Evolutionary conservation across 805 yeast species (phyloP).

Genomic region (Saccharomyces kudriavzevii): DNA sequence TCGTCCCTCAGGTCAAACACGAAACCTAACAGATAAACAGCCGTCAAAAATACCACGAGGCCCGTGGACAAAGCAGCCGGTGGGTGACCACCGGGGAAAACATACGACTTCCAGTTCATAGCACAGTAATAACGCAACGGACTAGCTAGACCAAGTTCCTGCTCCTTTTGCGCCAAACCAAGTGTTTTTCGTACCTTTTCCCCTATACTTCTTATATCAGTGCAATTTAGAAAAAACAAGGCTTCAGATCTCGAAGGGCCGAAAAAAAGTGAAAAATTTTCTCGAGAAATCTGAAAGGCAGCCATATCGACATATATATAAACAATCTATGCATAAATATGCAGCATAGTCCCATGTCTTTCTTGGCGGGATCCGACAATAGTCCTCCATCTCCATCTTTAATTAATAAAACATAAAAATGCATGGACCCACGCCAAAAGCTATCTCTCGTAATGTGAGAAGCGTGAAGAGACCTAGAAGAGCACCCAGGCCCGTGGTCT

Average conservation of each 20-base stretch:
- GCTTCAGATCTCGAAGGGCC: background rate
- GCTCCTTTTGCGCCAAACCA: background rate
- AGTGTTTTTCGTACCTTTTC: background rate
- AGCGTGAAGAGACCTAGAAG: background rate
- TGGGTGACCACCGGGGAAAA: slow-evolving; percentile 10
- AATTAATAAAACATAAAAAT: background rate
- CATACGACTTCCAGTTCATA: background rate
- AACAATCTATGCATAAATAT: background rate
- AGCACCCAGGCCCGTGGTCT: background rate
- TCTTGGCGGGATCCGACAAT: background rate
- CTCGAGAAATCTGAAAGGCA: background rate
- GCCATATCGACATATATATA: background rate
- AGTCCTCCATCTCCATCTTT: background rate
- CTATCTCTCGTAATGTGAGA: background rate
- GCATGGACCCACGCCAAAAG: background rate
- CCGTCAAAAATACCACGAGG: slow-evolving; percentile 43
- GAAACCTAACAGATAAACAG: slow-evolving; percentile 36
- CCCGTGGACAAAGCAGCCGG: slow-evolving; percentile 63
- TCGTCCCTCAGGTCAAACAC: slow-evolving; percentile 8
- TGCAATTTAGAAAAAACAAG: background rate
- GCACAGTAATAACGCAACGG: background rate
- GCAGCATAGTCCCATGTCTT: background rate
- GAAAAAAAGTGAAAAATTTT: background rate
- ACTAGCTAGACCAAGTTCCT: background rate
- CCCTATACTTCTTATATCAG: background rate